Percentiles rank a stretch among this genome's conserved stretches.
Conservation (phyloP, 2,329 filamentous ascomycete species). For the Botrytis cinerea region DNA sequence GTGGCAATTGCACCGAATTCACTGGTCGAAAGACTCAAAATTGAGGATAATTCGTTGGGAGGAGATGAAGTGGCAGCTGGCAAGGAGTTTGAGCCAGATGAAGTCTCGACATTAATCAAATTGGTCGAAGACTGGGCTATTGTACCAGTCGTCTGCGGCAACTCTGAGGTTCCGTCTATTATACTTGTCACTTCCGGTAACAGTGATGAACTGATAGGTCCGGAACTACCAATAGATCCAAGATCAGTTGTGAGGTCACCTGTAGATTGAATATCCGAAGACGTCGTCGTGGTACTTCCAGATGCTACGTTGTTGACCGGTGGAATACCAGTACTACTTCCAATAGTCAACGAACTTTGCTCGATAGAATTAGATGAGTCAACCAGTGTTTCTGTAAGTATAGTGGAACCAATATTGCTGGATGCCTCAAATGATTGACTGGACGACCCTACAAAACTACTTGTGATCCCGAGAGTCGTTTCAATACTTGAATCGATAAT, state of each 20-base stretch:
- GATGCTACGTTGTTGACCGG: neutral
- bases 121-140: neutral
- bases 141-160: neutral
- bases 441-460: neutral
- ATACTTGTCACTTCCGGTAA: neutral
- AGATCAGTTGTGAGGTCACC: neutral
- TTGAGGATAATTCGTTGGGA: neutral
- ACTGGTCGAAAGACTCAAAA: neutral
- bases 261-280: conserved; percentile 5
- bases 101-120: neutral
- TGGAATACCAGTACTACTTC: neutral
- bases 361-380: neutral
- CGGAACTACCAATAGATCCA: neutral
- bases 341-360: neutral
- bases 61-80: neutral
- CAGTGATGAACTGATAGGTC: neutral
- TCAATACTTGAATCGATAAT: neutral
- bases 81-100: neutral
- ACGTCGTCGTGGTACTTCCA: neutral
- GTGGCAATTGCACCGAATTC: neutral
- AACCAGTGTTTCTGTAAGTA: neutral
- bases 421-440: neutral
- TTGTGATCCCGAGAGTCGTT: neutral
- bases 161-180: neutral
- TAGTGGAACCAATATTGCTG: neutral